Percentiles rank a stretch among this genome's conserved stretches.
Evolutionary conservation across 2,329 filamentous ascomycete genomes (phyloP).

Genomic region (Biscogniauxia marginata): DNA sequence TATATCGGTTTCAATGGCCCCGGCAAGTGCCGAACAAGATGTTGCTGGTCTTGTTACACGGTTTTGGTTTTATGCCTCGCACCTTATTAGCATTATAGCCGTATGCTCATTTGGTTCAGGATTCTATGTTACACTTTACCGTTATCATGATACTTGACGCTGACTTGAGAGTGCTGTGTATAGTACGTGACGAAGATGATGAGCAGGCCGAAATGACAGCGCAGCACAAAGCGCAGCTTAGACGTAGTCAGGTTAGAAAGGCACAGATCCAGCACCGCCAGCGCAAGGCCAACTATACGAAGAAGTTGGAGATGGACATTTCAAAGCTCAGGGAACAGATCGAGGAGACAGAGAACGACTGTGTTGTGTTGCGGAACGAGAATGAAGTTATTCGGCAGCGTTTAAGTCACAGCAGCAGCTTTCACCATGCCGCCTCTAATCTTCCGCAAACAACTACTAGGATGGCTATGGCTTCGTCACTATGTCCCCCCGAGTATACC

Average conservation of each 20-base stretch:
- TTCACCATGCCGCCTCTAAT: slow-evolving; percentile 4
- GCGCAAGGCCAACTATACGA: slow-evolving; percentile 55
- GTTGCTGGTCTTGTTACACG: too few relatives aligned
- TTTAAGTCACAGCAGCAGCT: slow-evolving; percentile 20
- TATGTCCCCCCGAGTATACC: slow-evolving; percentile 21
- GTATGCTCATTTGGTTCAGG: not conserved
- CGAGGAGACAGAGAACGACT: slow-evolving; percentile 40
- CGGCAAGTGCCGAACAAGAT: too few relatives aligned
- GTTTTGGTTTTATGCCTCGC: too few relatives aligned
- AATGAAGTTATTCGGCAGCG: slow-evolving; percentile 43
- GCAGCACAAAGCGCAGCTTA: slow-evolving; percentile 43
- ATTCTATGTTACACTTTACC: not conserved
- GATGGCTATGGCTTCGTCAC: slow-evolving; percentile 2
- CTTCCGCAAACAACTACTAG: not conserved
- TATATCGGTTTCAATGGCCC: too few relatives aligned
- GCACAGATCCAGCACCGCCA: slow-evolving; percentile 56
- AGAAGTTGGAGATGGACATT: slow-evolving; percentile 53
- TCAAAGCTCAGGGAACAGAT: slow-evolving; percentile 48
- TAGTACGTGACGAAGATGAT: slow-evolving; percentile 6
- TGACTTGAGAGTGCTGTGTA: slow-evolving; percentile 1
- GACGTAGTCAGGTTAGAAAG: slow-evolving; percentile 51
- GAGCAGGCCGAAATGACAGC: slow-evolving; percentile 5
- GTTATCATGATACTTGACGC: not conserved
- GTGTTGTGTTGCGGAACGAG: slow-evolving; percentile 36
- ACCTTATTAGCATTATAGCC: not conserved